These are phyloP conservation scores for Polytrichum formosum DNA, from an alignment of 225 moss, liverwort and hornwort species.

Conservation along the genomic window DNA sequence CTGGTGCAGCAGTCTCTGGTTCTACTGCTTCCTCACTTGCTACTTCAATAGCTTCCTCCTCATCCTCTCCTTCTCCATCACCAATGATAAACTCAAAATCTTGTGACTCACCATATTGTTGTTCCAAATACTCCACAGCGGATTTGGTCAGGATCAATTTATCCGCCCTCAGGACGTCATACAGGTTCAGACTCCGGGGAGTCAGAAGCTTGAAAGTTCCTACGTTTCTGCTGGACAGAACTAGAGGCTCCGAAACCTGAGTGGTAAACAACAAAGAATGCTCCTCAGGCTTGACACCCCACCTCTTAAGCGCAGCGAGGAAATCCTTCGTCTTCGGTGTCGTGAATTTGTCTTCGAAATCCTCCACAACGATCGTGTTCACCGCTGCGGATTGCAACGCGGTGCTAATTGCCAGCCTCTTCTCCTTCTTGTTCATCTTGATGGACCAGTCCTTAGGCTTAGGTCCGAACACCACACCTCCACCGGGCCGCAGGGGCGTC, in stretches of 20 bases:
- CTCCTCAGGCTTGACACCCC: conserved; percentile 59
- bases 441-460: conserved; percentile 92
- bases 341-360: conserved; percentile 50
- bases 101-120: conserved; percentile 51
- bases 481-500: conserved; percentile 87
- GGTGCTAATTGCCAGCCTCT: conserved; percentile 83
- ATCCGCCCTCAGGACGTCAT: conserved; percentile 82
- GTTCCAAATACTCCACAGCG: conserved; percentile 73
- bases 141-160: conserved; percentile 72
- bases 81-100: conserved; percentile 32
- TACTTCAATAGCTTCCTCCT: conserved; percentile 13
- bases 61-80: conserved; percentile 25
- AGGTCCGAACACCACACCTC: conserved; percentile 87
- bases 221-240: conserved; percentile 61
- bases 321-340: conserved; percentile 72
- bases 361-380: conserved; percentile 76
- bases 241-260: conserved; percentile 42
- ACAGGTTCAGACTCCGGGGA: conserved; percentile 71
- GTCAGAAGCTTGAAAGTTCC: conserved; percentile 71
- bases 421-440: conserved; percentile 93
- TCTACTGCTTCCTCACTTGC: conserved; percentile 23
- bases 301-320: conserved; percentile 54
- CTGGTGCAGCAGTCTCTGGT: conserved; percentile 27
- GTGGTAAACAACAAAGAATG: conserved; percentile 60
- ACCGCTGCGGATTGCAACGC: conserved; percentile 72